Percentiles rank a stretch among this genome's conserved stretches.
Conservation (phyloP, 495 filamentous ascomycete species). For the Penicillium parvum region DNA sequence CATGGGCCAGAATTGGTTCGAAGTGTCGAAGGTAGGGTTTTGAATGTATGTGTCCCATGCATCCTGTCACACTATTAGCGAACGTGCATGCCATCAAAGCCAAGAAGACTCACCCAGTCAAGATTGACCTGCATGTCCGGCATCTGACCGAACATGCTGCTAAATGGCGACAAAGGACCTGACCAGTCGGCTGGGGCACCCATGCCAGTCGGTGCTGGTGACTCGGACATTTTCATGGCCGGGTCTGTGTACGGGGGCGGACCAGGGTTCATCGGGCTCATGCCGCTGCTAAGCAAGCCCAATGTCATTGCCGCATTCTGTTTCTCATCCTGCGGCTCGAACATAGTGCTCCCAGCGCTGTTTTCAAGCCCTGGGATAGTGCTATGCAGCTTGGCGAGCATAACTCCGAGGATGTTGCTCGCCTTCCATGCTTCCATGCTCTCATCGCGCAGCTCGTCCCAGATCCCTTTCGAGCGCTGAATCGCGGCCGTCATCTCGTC, state of each 20-base stretch:
- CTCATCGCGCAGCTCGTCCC: conserved; percentile 66
- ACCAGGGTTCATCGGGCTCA: conserved; percentile 55
- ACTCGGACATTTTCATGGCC: conserved; percentile 30
- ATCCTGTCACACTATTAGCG: conserved; percentile 36
- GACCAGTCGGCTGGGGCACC: conserved; percentile 36
- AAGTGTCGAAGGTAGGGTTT: conserved; percentile 43
- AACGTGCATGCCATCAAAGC: not conserved
- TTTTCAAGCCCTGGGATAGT: conserved; percentile 24
- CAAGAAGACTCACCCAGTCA: conserved; percentile 66
- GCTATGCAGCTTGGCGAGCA: conserved; percentile 68
- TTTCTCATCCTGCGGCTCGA: conserved; percentile 43
- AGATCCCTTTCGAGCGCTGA: conserved; percentile 69
- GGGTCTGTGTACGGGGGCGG: conserved; percentile 30
- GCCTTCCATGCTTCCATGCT: conserved; percentile 92
- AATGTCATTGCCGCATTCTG: conserved; percentile 75
- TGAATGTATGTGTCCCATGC: conserved; percentile 56
- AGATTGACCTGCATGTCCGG: conserved; percentile 64
- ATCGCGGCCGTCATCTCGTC: conserved; percentile 71
- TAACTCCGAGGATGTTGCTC: conserved; percentile 66
- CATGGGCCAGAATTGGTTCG: conserved; percentile 46
- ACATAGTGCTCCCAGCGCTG: conserved; percentile 17
- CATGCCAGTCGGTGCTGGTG: conserved; percentile 30
- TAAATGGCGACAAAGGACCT: conserved; percentile 46
- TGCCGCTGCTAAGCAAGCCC: conserved; percentile 69
- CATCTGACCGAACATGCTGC: conserved; percentile 52